These are phyloP conservation scores for Globisporangium alternatum DNA, from an alignment of 352 stramenopile genomes.

Conservation along the genomic window DNA sequence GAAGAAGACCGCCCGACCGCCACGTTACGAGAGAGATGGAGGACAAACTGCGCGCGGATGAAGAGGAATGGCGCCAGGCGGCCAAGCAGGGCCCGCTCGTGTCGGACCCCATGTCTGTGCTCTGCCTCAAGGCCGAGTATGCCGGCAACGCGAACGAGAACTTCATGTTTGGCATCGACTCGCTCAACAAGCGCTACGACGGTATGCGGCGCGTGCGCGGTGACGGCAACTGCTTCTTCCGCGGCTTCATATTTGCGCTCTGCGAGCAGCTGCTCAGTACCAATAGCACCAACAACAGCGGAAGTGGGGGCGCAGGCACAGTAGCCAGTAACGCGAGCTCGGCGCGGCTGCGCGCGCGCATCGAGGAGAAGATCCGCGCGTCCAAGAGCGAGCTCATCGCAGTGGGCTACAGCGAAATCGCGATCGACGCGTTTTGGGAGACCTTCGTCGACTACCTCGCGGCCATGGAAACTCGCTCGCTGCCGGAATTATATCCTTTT, in stretches of 20 bases:
- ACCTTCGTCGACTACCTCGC: constrained; percentile 89
- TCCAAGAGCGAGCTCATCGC: constrained; percentile 73
- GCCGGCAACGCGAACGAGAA: constrained; percentile 66
- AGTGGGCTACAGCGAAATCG: constrained; percentile 89
- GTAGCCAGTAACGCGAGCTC: constrained; percentile 11
- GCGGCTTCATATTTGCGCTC: constrained; percentile 86
- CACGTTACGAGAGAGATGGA: constrained; percentile 9
- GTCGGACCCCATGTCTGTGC: constrained; percentile 50
- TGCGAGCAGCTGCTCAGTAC: constrained; percentile 69
- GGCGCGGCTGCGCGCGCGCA: constrained; percentile 27
- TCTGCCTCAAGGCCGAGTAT: constrained; percentile 68
- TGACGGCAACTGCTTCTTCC: constrained; percentile 93
- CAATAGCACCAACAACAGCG: not conserved
- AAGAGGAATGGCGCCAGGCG: constrained; percentile 8
- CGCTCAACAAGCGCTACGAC: constrained; percentile 62
- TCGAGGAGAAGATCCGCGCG: constrained; percentile 61
- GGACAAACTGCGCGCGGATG: not conserved
- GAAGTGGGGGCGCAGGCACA: not conserved
- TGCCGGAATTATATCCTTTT: constrained; percentile 44
- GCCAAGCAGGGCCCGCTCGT: constrained; percentile 34
- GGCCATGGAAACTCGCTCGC: constrained; percentile 70
- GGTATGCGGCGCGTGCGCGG: constrained; percentile 80
- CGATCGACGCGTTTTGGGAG: constrained; percentile 93
- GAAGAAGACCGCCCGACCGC: not conserved
- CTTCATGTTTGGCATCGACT: constrained; percentile 71